phyloP scores from a whole-genome alignment of 1,284 basidiomycete genomes.

The Papiliotrema fonsecae region DNA sequence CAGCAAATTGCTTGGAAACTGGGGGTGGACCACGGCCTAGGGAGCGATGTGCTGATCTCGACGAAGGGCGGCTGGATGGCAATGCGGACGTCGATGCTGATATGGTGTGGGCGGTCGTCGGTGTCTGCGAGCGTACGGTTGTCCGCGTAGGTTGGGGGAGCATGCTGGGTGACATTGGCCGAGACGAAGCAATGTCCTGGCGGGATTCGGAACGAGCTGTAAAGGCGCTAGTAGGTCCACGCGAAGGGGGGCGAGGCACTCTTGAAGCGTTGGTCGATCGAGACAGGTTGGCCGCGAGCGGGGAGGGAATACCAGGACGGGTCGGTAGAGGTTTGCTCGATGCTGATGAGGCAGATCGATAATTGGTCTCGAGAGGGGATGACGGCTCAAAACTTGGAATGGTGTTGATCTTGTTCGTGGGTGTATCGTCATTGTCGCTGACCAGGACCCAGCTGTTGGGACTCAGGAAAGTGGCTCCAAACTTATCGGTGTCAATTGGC shows the following conservation, averaged over 20 bases:
- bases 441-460: slow-evolving; percentile 45
- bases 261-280: slow-evolving; percentile 1
- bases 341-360: slow-evolving; percentile 21
- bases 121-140: slow-evolving; percentile 15
- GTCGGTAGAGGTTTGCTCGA: slow-evolving; percentile 30
- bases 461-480: slow-evolving; percentile 13
- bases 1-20: neutral
- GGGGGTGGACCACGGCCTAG: slow-evolving; percentile 29
- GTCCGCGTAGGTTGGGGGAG: slow-evolving; percentile 15
- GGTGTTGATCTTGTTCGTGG: slow-evolving; percentile 1
- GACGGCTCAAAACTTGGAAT: slow-evolving; percentile 14
- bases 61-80: slow-evolving; percentile 10
- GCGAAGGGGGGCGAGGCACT: slow-evolving; percentile 6
- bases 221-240: neutral
- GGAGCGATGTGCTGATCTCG: slow-evolving; percentile 8
- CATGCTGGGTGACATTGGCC: slow-evolving; percentile 23
- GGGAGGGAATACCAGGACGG: slow-evolving; percentile 42
- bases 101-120: slow-evolving; percentile 6
- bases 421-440: slow-evolving; percentile 25
- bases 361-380: slow-evolving; percentile 20
- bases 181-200: neutral
- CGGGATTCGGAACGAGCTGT: neutral
- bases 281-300: slow-evolving; percentile 22
- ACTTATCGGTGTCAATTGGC: slow-evolving; percentile 3
- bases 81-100: slow-evolving; percentile 6